These are phyloP conservation scores for Quercus agrifolia DNA, from an alignment of 306 rosid species.

Conservation along the genomic window DNA sequence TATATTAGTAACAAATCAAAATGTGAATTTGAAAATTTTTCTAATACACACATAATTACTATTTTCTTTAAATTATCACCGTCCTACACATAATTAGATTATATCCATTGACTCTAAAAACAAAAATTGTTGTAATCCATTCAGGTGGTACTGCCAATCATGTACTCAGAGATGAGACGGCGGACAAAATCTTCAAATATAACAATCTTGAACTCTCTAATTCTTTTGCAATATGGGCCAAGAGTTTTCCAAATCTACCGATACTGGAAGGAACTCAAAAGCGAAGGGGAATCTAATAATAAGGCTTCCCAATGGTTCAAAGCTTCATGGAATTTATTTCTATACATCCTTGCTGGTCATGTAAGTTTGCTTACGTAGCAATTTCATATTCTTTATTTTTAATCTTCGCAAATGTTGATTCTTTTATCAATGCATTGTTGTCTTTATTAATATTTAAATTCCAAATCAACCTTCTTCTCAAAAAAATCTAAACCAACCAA, in stretches of 20 bases:
- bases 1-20: too few species aligned
- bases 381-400: too few species aligned
- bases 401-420: background rate
- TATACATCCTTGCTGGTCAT: constrained; percentile 95
- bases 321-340: constrained; percentile 82
- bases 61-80: too few species aligned
- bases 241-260: constrained; percentile 70
- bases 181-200: constrained; percentile 26
- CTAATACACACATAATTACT: too few species aligned
- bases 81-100: too few species aligned
- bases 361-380: constrained; percentile 45
- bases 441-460: too few species aligned
- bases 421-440: background rate
- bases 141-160: constrained; percentile 17
- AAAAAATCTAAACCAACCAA: too few species aligned
- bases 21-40: too few species aligned
- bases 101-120: too few species aligned
- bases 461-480: too few species aligned
- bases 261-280: constrained; percentile 31
- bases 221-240: constrained; percentile 73
- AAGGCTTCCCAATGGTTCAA: constrained; percentile 76
- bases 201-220: constrained; percentile 53
- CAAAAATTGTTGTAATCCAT: too few species aligned
- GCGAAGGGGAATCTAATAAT: constrained; percentile 73
- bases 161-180: constrained; percentile 59